Conservation (phyloP, 2,329 filamentous ascomycete genomes). For the Whalleya microplaca region DNA sequence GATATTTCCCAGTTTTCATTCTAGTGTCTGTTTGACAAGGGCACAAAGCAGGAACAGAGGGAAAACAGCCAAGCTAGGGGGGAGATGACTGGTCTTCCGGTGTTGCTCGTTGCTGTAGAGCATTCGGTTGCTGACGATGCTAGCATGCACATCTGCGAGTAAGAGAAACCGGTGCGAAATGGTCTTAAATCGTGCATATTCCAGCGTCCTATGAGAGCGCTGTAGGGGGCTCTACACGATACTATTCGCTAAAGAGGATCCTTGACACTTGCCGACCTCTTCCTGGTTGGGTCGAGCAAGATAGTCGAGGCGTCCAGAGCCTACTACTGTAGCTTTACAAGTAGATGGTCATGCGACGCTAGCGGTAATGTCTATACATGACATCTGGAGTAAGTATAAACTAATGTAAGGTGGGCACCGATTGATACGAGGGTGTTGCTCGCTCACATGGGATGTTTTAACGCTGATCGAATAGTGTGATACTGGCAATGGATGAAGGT, state of each 20-base stretch:
- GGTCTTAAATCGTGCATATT: constrained; percentile 45
- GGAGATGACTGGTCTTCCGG: constrained; percentile 6
- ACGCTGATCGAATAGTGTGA: neutral
- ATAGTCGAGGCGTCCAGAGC: constrained; percentile 27
- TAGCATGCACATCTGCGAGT: constrained; percentile 30
- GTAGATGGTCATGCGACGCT: constrained; percentile 28
- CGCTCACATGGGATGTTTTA: neutral
- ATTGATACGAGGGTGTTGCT: neutral
- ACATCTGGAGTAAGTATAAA: neutral
- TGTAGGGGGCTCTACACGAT: constrained; percentile 35
- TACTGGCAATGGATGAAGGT: neutral
- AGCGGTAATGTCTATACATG: constrained; percentile 1
- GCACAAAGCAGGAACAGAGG: neutral
- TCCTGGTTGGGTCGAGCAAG: constrained; percentile 32
- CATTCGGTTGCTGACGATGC: constrained; percentile 20
- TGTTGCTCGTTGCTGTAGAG: constrained; percentile 14
- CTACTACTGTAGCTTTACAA: constrained; percentile 18
- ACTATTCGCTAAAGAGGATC: constrained; percentile 40
- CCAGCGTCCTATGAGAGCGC: constrained; percentile 45
- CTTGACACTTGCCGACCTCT: constrained; percentile 29
- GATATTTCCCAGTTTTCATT: neutral
- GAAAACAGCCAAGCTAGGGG: neutral
- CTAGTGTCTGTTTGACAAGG: neutral
- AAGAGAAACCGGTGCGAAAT: constrained; percentile 45
- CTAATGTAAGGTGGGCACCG: neutral